Evolutionary conservation across 805 yeast genomes (phyloP), one percentile per base, ranked within the genome.

Genomic region (Torulaspora delbrueckii): DNA sequence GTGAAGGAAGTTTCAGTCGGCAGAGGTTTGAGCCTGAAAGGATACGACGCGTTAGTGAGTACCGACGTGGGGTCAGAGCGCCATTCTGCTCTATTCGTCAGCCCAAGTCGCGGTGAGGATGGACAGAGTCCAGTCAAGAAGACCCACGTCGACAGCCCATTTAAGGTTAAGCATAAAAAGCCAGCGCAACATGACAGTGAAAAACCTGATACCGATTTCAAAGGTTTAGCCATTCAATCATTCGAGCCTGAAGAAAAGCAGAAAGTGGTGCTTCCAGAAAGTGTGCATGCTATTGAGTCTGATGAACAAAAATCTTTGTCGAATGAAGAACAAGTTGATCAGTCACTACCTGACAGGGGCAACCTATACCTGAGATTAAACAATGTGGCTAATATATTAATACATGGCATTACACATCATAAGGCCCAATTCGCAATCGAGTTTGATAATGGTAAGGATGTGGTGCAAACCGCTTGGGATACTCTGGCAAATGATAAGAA

Each of bases 401-500:
- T 82, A 32, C 76, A 81, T 1, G 78, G 75, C 16, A 52, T 77
- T 25, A 56, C 54, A 16, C 60, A 63, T 6, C 75, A 74, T 40
- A 65, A 74, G 14, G 81, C 78, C 1, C 69, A 72, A 45, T 74
- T 78, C 59, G 72, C 75, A 42, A 53, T 81, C 14, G 75, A 79
- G 4, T 57, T 70, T 42, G 96, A 89, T 61, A 89, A 89, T 60
- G 95, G 96, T 5, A 78, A 80, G 31, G 95, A 89, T 59, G 77
- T 86, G 47, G 76, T 86, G 39, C 76, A 81, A 30, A 87, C 96
- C 0, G 76, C 81, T 7, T 72, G 75, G 63, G 53, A 64, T 37
- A 51, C 56, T 0, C 44, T 75, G 19, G 44, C 55, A n/a, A 55
- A 56, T 3, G 55, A 54, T 8, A 58, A 60, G 23, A 52, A 53